Percentiles rank a stretch among this genome's conserved stretches.
Evolutionary conservation across 2,329 filamentous ascomycete genomes (phyloP).

Genomic region (Whalleya microplaca): DNA sequence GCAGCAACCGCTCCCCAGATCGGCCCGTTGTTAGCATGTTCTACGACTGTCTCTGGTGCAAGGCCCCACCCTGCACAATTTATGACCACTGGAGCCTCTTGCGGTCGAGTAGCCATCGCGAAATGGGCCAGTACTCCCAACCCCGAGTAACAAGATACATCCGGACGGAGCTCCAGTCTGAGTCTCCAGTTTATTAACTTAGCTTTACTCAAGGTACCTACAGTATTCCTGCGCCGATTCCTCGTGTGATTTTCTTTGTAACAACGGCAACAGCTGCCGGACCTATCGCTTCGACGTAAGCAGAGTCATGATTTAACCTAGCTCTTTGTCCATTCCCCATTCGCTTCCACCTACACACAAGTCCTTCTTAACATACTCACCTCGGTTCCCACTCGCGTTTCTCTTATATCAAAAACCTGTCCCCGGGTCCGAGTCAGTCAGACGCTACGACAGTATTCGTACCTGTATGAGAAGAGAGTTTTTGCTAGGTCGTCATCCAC

Average conservation of each 20-base stretch:
- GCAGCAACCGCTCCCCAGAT: constrained; percentile 19
- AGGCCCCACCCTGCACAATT: neutral
- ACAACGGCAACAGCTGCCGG: neutral
- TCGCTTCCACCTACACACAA: neutral
- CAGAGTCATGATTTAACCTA: neutral
- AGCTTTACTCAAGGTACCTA: constrained; percentile 14
- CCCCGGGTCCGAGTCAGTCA: neutral
- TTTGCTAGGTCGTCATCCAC: neutral
- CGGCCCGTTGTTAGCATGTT: constrained; percentile 24
- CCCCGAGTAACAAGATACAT: constrained; percentile 20
- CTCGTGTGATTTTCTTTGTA: neutral
- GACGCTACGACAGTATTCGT: neutral
- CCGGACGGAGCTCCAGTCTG: constrained; percentile 7
- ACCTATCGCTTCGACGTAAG: constrained; percentile 15
- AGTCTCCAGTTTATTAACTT: constrained; percentile 29
- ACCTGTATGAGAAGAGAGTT: neutral
- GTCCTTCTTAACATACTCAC: neutral
- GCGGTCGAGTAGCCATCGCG: constrained; percentile 8
- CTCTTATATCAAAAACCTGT: neutral
- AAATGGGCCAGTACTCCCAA: constrained; percentile 7
- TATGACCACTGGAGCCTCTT: neutral
- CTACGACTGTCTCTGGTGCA: constrained; percentile 19
- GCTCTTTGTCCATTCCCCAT: neutral
- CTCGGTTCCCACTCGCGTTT: neutral
- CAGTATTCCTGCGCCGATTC: neutral